Percentiles rank a stretch among this genome's conserved stretches.
Evolutionary conservation across 1,284 basidiomycete species (phyloP).

Genomic region (Serendipita sp.): DNA sequence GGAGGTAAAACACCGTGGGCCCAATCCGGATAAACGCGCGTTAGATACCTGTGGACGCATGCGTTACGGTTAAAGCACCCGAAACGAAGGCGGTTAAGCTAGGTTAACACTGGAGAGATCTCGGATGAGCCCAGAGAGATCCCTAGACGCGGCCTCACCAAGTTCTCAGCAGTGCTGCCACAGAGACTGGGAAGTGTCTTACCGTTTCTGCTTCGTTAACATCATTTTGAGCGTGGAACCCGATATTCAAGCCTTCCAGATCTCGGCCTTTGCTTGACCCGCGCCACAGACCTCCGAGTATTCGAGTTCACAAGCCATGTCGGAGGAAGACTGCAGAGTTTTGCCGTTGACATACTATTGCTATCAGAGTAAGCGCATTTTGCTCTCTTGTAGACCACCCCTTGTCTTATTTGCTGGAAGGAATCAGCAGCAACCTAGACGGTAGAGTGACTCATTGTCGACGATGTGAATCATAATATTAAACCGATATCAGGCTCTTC

Average conservation of each 20-base stretch:
- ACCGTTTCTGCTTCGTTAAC: background rate
- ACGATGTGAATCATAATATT: background rate
- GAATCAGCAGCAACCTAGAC: background rate
- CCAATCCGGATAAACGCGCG: background rate
- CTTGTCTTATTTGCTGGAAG: background rate
- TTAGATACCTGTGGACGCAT: background rate
- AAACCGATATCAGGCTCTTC: conserved; percentile 8
- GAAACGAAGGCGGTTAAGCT: background rate
- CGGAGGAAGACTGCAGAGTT: conserved; percentile 1
- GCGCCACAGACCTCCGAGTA: background rate
- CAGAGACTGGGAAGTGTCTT: background rate
- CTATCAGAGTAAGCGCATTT: background rate
- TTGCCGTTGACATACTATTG: conserved; percentile 11
- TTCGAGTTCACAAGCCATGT: background rate
- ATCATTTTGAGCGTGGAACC: background rate
- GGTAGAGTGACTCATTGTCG: too few relatives aligned
- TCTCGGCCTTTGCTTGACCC: background rate
- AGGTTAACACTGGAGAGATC: background rate
- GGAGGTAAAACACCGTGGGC: background rate
- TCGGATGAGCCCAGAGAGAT: background rate
- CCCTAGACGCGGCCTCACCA: background rate
- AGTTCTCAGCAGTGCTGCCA: background rate
- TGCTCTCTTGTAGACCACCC: background rate
- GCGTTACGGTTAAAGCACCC: background rate
- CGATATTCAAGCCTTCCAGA: background rate